Evolutionary conservation across 2,329 filamentous ascomycete genomes (phyloP).

Genomic region (Hymenoscyphus fructigenus): DNA sequence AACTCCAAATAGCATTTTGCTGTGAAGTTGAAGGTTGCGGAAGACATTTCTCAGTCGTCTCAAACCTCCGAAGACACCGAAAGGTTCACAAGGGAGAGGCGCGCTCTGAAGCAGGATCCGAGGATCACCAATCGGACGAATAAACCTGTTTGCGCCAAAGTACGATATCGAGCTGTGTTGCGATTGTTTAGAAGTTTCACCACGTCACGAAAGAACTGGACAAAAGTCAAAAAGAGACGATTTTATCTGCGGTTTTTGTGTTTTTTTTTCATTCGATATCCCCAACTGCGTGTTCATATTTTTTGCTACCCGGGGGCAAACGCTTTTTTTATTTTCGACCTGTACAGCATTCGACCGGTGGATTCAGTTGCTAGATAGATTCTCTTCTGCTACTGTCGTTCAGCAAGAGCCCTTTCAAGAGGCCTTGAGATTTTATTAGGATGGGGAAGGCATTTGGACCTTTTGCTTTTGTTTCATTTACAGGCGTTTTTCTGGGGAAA

Average conservation of each 20-base stretch:
- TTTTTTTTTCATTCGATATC: conserved; percentile 23
- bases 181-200: conserved; percentile 7
- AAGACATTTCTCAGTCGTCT: conserved; percentile 94
- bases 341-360: conserved; percentile 10
- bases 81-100: conserved; percentile 89
- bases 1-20: conserved; percentile 67
- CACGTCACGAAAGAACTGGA: conserved; percentile 7
- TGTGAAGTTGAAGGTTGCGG: conserved; percentile 95
- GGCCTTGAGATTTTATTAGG: conserved; percentile 9
- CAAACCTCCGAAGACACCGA: conserved; percentile 88
- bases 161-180: conserved; percentile 1
- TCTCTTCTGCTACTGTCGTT: conserved; percentile 24
- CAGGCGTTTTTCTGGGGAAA: conserved; percentile 13
- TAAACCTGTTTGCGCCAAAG: conserved; percentile 12
- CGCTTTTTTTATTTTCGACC: background rate
- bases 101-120: conserved; percentile 61
- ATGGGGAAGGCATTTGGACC: conserved; percentile 2
- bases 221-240: conserved; percentile 12
- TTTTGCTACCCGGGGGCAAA: conserved; percentile 6
- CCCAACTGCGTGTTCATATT: conserved; percentile 27
- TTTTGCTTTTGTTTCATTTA: conserved; percentile 11
- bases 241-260: conserved; percentile 8
- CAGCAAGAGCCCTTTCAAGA: conserved; percentile 8
- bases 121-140: conserved; percentile 57
- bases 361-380: conserved; percentile 16